Evolutionary conservation across 2,329 filamentous ascomycete genomes (phyloP), one percentile per base, ranked within the genome.

Genomic region (Dryadomyces quercivorus): DNA sequence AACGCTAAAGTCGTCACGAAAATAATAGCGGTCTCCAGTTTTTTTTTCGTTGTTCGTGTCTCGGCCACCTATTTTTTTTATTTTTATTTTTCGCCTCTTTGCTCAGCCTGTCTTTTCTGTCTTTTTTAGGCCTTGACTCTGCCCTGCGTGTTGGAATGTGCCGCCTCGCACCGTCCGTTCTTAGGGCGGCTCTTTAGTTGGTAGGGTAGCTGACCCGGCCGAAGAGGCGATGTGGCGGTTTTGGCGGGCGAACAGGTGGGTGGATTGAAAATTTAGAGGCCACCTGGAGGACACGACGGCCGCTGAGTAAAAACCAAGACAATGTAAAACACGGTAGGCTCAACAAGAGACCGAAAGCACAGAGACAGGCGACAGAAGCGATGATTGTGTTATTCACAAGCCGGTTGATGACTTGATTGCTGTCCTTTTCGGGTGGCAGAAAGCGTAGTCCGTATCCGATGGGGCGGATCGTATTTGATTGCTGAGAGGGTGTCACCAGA

Each of bases 1-100:
- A 53, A 53, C 57, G 57, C 57, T 59, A 59, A 46, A 54, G 22
- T 43, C 40, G 56, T 54, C 52, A 55, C 55, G 26, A 59, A 54
- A 52, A 45, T 50, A 50, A 55, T 55, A 38, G 56, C 44, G 48
- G 49, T 56, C 54, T 44, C 54, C 53, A 49, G 54, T 56, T 59
- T 57, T 58, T 55, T 52, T 44, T 56, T 36, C 18, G 48, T 34
- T 43, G 31, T 51, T 48, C 43, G 47, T 52, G 34, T 26, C 45
- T 50, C 47, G 15, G 40, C 46, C 36, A 22, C 5, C 38, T 52
- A 38, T 45, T 44, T 20, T 9, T 51, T 40, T 40, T 46, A 21
- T 48, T n/a, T 22, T 50, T 42, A 22, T 16, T n/a, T 44, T 45
- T 44, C 13, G 20, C n/a, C 34, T 43, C 16, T 31, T 26, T 21